Conservation (phyloP, 805 yeast species). For the Schizosaccharomyces octosporus region DNA sequence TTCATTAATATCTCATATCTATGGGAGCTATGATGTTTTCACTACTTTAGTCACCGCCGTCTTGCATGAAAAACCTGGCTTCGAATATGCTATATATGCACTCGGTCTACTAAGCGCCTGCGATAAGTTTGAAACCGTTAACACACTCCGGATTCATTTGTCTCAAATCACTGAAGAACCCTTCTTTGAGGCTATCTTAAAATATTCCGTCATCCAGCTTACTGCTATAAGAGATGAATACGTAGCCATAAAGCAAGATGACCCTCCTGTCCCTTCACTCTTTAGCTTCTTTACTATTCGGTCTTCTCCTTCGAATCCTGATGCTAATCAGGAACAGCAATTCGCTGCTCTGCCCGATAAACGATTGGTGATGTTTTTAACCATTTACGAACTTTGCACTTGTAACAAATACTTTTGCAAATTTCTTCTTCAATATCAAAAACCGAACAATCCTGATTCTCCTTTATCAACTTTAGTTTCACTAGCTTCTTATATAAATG, state of each 20-base stretch:
- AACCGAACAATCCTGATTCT: not conserved
- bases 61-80: not conserved
- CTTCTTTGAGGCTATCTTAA: not conserved
- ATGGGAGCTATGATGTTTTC: not conserved
- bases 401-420: not conserved
- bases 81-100: not conserved
- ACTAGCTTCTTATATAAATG: not conserved
- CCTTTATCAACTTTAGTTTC: not conserved
- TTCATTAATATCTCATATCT: not conserved
- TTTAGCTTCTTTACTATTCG: not conserved
- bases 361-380: not conserved
- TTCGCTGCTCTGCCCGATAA: not conserved
- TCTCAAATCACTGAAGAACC: not conserved
- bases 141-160: not conserved
- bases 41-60: not conserved
- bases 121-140: not conserved
- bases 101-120: not conserved
- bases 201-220: not conserved
- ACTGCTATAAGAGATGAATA: not conserved
- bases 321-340: not conserved
- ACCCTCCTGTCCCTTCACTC: not conserved
- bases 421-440: not conserved
- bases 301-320: not conserved
- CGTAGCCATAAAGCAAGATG: not conserved
- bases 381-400: not conserved